Conservation (phyloP, 2,329 filamentous ascomycete genomes). For the Elsinoe perseae region DNA sequence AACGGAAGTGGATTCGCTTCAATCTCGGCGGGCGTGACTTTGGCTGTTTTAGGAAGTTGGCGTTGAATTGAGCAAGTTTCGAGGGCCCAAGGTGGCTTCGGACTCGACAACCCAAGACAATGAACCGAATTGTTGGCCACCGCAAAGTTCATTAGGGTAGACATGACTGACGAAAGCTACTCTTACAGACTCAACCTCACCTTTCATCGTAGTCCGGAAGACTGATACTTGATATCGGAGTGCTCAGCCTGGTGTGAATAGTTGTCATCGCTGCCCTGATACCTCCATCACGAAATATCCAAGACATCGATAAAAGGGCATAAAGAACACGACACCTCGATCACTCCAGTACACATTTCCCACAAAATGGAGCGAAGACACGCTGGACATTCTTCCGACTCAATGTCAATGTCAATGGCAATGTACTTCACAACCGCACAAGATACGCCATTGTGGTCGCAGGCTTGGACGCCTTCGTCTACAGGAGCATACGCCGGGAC, state of each 20-base stretch:
- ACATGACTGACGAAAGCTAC: constrained; percentile 5
- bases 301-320: not conserved
- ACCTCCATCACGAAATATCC: not conserved
- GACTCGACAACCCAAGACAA: constrained; percentile 7
- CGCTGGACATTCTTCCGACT: constrained; percentile 17
- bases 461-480: constrained; percentile 63
- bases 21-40: not conserved
- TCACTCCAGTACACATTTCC: not conserved
- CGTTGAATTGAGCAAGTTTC: constrained; percentile 13
- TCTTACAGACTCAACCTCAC: not conserved
- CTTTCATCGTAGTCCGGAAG: not conserved
- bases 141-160: constrained; percentile 1
- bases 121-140: constrained; percentile 2
- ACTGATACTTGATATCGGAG: not conserved
- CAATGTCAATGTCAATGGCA: constrained; percentile 37
- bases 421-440: constrained; percentile 60
- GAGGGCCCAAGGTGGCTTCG: not conserved
- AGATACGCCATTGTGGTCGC: constrained; percentile 57
- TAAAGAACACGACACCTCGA: not conserved
- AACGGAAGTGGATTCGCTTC: constrained; percentile 11
- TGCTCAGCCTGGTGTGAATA: not conserved
- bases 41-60: constrained; percentile 3
- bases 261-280: not conserved
- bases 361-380: constrained; percentile 10
- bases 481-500: constrained; percentile 73